These are phyloP conservation scores for Flaveria brownii DNA, from an alignment of 129 eudicot genomes.

Conservation along the genomic window DNA sequence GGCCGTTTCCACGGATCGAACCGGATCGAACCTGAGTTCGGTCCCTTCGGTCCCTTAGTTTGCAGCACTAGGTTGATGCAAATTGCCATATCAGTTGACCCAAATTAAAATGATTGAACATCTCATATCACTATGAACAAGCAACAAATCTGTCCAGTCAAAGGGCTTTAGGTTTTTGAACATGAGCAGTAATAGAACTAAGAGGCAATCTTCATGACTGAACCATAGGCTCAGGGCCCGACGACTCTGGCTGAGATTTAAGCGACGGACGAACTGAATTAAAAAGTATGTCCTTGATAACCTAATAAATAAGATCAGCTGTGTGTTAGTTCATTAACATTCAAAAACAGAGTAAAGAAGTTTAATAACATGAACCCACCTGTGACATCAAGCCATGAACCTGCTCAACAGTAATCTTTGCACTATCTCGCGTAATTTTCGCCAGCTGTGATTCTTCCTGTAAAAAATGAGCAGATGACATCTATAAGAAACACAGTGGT, in stretches of 20 bases:
- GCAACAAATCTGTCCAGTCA: constrained; percentile 31
- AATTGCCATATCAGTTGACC: background rate
- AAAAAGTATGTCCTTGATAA: constrained; percentile 90
- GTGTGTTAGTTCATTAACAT: background rate
- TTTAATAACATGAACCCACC: constrained; percentile 42
- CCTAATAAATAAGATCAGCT: constrained; percentile 39
- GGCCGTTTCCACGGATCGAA: no score
- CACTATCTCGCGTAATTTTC: constrained; percentile 91
- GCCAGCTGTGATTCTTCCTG: constrained; percentile 97
- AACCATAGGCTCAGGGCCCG: constrained; percentile 96
- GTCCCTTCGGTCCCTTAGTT: no score
- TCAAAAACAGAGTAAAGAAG: background rate
- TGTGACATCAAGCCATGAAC: constrained; percentile 99
- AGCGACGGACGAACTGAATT: constrained; percentile 72
- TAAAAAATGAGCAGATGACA: constrained; percentile 13
- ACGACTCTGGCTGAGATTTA: constrained; percentile 57
- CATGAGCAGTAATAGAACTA: constrained; percentile 23
- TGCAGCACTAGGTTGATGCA: constrained; percentile 1
- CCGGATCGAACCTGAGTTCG: no score
- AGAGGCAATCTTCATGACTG: constrained; percentile 49
- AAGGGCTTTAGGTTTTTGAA: background rate
- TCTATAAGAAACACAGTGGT: constrained; percentile 17
- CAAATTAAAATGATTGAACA: constrained; percentile 13
- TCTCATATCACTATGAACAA: constrained; percentile 16
- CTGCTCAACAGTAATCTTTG: constrained; percentile 97